phyloP scores from a whole-genome alignment of 129 eudicot genomes.

The Heracleum sosnowskyi region DNA sequence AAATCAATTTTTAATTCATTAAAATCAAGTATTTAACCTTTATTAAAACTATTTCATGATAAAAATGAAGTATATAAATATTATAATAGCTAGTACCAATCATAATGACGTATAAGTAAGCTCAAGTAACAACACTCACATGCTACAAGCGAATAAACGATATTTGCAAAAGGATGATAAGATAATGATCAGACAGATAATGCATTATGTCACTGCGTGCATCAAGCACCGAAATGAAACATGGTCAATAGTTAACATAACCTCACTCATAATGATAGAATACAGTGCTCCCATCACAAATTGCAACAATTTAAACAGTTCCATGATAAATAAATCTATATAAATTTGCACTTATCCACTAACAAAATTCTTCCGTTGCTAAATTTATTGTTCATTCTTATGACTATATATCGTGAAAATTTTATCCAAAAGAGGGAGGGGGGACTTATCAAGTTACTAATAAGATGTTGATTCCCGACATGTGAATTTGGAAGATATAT shows the following conservation, averaged over 20 bases:
- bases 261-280: neutral
- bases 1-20: neutral
- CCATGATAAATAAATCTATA: neutral
- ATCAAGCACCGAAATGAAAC: neutral
- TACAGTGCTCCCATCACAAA: neutral
- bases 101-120: neutral
- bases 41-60: neutral
- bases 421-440: neutral
- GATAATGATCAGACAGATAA: neutral
- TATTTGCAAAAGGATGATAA: neutral
- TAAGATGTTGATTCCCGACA: no score
- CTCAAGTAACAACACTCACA: neutral
- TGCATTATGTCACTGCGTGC: neutral
- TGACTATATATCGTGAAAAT: neutral
- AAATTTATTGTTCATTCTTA: neutral
- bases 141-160: neutral
- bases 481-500: no score
- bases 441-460: no score
- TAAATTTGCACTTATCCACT: neutral
- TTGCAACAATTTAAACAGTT: neutral
- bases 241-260: neutral
- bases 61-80: neutral
- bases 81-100: neutral
- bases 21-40: neutral
- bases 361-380: neutral